Evolutionary conservation across 2,329 filamentous ascomycete species (phyloP), one percentile per base, ranked within the genome.

Genomic region (Botrytis fabae): DNA sequence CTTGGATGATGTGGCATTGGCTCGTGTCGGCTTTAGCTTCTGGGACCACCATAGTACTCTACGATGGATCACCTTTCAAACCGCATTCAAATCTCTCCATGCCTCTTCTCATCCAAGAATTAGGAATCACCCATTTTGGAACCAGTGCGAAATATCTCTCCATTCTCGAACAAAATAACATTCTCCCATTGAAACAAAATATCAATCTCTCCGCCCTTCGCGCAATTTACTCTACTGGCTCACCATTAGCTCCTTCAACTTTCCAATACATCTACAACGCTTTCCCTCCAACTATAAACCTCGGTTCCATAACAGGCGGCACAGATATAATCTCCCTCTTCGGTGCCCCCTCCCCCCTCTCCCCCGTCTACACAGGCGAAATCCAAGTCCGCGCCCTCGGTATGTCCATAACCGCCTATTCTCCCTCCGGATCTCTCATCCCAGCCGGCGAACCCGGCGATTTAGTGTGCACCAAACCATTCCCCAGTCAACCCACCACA

Each of bases 1-100:
- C 94, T 0, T 98, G 95, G 96, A 98, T 99, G 95, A 98, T 98
- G 95, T 98, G 95, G 94, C 95, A 98, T 81, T 98, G 95, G 95
- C 91, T 95, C 59, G 88, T 98, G 32, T 95, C 93, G 1, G 93
- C 91, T 9, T 89, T 98, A 6, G 93, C 95, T 16, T 91, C 90
- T 44, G 95, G 95, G 70, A 89, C 93, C 18, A 95, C 93, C 0
- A 85, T 98, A 20, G 87, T 98, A 32, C 86, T 98, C 6, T 99
- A 98, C 82, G 93, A 97, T 70, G 96, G 96, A 65, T 97, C 93
- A 0, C 96, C 96, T 0, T 98, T 98, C 85, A 87, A 88, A 66
- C 93, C 92, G 0, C 86, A 92, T 73, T 92, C 92, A 69, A 89
- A 95, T 79, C 87, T 96, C 73, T 94, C 94, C 16, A 91, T 99